These are phyloP conservation scores for Chalaropsis ovoidea DNA, from an alignment of 2,329 filamentous ascomycete species.

Conservation along the genomic window DNA sequence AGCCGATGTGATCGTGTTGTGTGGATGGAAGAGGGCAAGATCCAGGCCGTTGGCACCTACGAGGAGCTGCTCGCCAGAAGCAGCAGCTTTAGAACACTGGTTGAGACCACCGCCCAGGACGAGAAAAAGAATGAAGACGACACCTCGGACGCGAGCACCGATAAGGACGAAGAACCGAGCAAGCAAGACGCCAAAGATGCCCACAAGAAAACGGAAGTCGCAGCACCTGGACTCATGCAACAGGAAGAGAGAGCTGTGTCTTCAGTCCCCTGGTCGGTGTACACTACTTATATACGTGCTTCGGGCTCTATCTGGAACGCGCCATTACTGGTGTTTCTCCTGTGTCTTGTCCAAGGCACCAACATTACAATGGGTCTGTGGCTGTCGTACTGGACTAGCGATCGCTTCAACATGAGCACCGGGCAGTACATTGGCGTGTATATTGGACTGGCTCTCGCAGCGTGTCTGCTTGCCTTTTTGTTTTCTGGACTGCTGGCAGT, in stretches of 20 bases:
- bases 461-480: slow-evolving; percentile 65
- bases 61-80: slow-evolving; percentile 74
- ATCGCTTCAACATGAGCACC: slow-evolving; percentile 57
- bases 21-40: slow-evolving; percentile 78
- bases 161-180: slow-evolving; percentile 38
- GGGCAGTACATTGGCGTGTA: slow-evolving; percentile 64
- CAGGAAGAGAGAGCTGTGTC: slow-evolving; percentile 57
- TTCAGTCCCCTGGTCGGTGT: slow-evolving; percentile 71
- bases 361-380: slow-evolving; percentile 85
- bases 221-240: slow-evolving; percentile 55
- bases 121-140: slow-evolving; percentile 46
- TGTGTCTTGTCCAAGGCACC: slow-evolving; percentile 65
- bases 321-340: slow-evolving; percentile 50
- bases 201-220: slow-evolving; percentile 41
- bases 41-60: slow-evolving; percentile 81
- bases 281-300: slow-evolving; percentile 64
- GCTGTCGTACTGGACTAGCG: slow-evolving; percentile 87
- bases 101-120: slow-evolving; percentile 73
- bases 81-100: slow-evolving; percentile 66
- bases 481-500: slow-evolving; percentile 73
- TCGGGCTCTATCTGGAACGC: slow-evolving; percentile 62
- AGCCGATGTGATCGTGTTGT: slow-evolving; percentile 84
- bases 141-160: slow-evolving; percentile 37
- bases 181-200: slow-evolving; percentile 35
- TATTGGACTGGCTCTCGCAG: slow-evolving; percentile 58